Conservation (phyloP, 768 basidiomycete genomes). For the Russula foetens region DNA sequence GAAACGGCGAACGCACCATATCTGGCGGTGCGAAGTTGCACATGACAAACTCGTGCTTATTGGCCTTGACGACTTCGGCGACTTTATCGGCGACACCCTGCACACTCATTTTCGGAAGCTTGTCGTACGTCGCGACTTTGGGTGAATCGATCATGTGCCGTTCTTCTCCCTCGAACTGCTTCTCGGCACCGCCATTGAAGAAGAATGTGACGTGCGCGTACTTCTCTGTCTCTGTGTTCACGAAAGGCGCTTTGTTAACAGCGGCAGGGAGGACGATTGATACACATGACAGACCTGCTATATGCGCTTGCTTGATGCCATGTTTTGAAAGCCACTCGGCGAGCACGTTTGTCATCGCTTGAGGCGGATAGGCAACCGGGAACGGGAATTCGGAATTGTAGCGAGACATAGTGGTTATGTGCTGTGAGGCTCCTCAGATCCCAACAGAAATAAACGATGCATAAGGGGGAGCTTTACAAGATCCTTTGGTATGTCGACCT, state of each 20-base stretch:
- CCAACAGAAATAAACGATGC: not conserved
- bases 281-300: slow-evolving; percentile 50
- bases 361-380: slow-evolving; percentile 87
- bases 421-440: slow-evolving; percentile 30
- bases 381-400: slow-evolving; percentile 93
- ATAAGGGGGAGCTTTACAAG: slow-evolving; percentile 43
- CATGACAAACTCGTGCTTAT: slow-evolving; percentile 85
- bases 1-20: slow-evolving; percentile 75
- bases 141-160: slow-evolving; percentile 86
- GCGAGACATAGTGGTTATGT: slow-evolving; percentile 88
- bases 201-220: slow-evolving; percentile 98
- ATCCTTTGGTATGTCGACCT: slow-evolving; percentile 70
- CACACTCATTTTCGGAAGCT: slow-evolving; percentile 84
- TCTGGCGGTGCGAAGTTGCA: slow-evolving; percentile 97
- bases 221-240: slow-evolving; percentile 77
- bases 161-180: slow-evolving; percentile 78
- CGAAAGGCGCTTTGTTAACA: not conserved
- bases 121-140: slow-evolving; percentile 92
- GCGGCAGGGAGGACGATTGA: not conserved
- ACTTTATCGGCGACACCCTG: slow-evolving; percentile 87
- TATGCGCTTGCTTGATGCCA: slow-evolving; percentile 77
- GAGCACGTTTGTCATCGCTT: slow-evolving; percentile 88
- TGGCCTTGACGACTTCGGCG: slow-evolving; percentile 67
- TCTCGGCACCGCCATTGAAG: slow-evolving; percentile 95
- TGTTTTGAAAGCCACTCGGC: slow-evolving; percentile 84